Percentiles rank a stretch among this genome's conserved stretches.
Conservation (phyloP, 116 monocot species). For the Cymodocea nodosa region DNA sequence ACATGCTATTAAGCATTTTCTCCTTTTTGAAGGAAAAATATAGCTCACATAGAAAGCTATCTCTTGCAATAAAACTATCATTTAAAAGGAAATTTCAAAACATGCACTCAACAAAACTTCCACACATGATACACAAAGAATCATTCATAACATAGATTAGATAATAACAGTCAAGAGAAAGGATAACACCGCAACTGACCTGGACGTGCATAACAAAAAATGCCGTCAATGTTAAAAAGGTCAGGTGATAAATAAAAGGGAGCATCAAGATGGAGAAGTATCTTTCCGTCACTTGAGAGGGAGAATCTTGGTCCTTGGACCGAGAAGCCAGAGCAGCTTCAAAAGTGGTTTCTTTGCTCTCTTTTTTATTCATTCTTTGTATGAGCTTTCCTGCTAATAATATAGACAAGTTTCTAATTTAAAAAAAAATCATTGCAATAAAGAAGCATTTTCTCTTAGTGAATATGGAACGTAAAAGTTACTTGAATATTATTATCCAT, state of each 20-base stretch:
- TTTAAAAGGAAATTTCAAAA: too few relatives aligned
- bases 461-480: too few relatives aligned
- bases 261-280: conserved; percentile 37
- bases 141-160: not conserved
- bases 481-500: too few relatives aligned
- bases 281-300: conserved; percentile 15
- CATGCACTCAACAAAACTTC: too few relatives aligned
- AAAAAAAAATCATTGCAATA: too few relatives aligned
- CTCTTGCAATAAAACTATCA: too few relatives aligned
- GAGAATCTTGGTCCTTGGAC: conserved; percentile 8
- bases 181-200: conserved; percentile 22
- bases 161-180: not conserved
- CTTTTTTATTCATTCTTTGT: conserved; percentile 25
- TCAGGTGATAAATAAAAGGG: conserved; percentile 70
- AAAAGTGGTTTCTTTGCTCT: conserved; percentile 7
- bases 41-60: too few relatives aligned
- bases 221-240: conserved; percentile 47
- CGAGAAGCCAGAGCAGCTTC: not conserved
- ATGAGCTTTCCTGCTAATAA: conserved; percentile 23
- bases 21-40: too few relatives aligned
- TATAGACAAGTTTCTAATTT: not conserved
- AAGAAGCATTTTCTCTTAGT: too few relatives aligned
- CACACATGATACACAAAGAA: too few relatives aligned
- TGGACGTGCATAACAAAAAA: conserved; percentile 85
- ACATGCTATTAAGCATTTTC: too few relatives aligned